Evolutionary conservation across 1,284 basidiomycete genomes (phyloP).

Genomic region (Austropuccinia psidii): DNA sequence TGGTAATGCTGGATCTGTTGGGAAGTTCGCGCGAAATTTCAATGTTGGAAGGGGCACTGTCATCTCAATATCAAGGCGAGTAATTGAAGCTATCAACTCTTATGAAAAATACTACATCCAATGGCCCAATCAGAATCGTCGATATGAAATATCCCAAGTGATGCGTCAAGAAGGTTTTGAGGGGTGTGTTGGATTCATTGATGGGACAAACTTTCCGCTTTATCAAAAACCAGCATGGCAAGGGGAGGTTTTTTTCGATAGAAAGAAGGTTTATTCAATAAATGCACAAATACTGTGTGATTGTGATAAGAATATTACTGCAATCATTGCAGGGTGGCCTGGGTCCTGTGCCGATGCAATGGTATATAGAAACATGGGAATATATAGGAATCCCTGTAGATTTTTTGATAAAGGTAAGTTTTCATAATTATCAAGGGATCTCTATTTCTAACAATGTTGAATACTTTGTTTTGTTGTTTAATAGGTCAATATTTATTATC

Average conservation of each 20-base stretch:
- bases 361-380: not conserved
- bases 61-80: not conserved
- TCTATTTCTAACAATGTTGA: too few species aligned
- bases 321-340: slow-evolving; percentile 11
- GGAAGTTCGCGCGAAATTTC: not conserved
- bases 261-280: slow-evolving; percentile 9
- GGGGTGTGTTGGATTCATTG: not conserved
- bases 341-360: slow-evolving; percentile 4
- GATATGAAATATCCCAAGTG: not conserved
- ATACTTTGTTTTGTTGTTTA: not conserved
- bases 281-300: slow-evolving; percentile 15
- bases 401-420: not conserved
- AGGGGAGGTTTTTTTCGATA: slow-evolving; percentile 10
- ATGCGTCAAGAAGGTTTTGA: slow-evolving; percentile 7
- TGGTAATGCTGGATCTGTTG: not conserved
- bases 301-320: slow-evolving; percentile 10
- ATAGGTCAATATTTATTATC: slow-evolving; percentile 1
- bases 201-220: not conserved
- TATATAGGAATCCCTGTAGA: not conserved
- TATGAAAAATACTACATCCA: not conserved
- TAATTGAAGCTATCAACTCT: not conserved
- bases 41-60: not conserved
- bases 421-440: too few species aligned
- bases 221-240: not conserved
- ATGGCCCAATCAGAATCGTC: not conserved